phyloP scores from a whole-genome alignment of 768 basidiomycete genomes.

The Serendipita sp. region DNA sequence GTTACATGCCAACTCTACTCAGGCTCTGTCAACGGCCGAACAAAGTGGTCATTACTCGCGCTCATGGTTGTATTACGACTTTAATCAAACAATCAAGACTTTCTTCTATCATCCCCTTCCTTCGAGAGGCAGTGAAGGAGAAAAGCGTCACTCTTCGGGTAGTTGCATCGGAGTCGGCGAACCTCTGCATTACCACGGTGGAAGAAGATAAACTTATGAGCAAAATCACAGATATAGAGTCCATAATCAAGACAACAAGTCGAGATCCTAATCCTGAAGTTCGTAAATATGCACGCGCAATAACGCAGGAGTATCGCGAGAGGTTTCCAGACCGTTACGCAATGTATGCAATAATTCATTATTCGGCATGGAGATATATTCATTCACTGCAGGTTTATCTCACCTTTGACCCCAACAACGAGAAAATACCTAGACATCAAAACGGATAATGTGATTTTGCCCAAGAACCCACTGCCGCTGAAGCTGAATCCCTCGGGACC shows the following conservation, averaged over 20 bases:
- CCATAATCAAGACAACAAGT: conserved; percentile 13
- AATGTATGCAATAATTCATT: conserved; percentile 10
- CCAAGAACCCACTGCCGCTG: neutral
- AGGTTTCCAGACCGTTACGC: conserved; percentile 15
- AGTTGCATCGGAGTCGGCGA: conserved; percentile 10
- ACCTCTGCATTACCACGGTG: conserved; percentile 8
- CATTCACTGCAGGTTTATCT: conserved; percentile 12
- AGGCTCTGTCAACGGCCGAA: conserved; percentile 14
- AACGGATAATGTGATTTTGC: neutral
- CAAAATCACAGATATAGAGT: conserved; percentile 14
- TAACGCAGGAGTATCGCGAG: conserved; percentile 12
- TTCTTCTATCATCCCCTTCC: conserved; percentile 9
- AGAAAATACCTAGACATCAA: conserved; percentile 16
- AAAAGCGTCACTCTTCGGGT: conserved; percentile 12
- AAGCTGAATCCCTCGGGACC: neutral
- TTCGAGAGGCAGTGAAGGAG: conserved; percentile 12
- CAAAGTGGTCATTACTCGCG: conserved; percentile 14
- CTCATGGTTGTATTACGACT: conserved; percentile 11
- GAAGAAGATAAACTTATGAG: neutral
- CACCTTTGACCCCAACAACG: conserved; percentile 15
- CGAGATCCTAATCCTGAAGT: conserved; percentile 15
- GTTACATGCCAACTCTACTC: conserved; percentile 13
- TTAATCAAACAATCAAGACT: conserved; percentile 13
- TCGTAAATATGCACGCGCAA: conserved; percentile 21
- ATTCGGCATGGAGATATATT: neutral